Evolutionary conservation across 371 early-diverging fungal genomes (phyloP).

Genomic region (Mycotypha africana): DNA sequence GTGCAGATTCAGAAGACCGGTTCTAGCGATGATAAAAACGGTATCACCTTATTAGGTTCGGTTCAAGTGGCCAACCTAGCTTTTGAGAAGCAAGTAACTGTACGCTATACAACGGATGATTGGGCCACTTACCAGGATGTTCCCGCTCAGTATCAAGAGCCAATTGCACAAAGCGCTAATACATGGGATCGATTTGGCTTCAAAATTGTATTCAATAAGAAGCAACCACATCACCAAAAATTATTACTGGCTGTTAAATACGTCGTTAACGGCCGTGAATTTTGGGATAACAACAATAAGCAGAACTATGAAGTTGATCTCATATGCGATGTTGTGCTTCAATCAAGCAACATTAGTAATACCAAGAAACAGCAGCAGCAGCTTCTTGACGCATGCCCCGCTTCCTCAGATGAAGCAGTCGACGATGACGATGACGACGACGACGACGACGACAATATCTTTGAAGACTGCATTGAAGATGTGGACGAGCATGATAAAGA

Average conservation of each 20-base stretch:
- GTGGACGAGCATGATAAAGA: neutral
- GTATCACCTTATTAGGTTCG: slow-evolving; percentile 40
- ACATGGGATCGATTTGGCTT: slow-evolving; percentile 37
- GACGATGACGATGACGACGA: slow-evolving; percentile 1
- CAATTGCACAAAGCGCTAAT: slow-evolving; percentile 23
- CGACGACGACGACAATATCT: slow-evolving; percentile 12
- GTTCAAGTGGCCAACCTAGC: slow-evolving; percentile 74
- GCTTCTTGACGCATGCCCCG: neutral
- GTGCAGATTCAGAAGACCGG: slow-evolving; percentile 23
- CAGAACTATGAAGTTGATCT: slow-evolving; percentile 48
- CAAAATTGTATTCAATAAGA: slow-evolving; percentile 9
- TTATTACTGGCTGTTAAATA: slow-evolving; percentile 30
- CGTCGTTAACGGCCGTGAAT: slow-evolving; percentile 53
- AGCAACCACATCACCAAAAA: slow-evolving; percentile 1
- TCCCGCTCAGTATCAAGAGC: slow-evolving; percentile 47
- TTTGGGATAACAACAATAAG: slow-evolving; percentile 83
- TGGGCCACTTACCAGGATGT: slow-evolving; percentile 65
- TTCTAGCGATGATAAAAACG: slow-evolving; percentile 14
- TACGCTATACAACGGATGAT: slow-evolving; percentile 64
- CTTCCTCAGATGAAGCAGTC: slow-evolving; percentile 11
- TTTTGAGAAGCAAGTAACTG: slow-evolving; percentile 66
- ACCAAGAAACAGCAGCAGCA: too few species aligned
- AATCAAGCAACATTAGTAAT: too few species aligned
- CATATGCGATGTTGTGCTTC: slow-evolving; percentile 4
- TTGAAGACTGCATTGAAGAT: slow-evolving; percentile 2